Evolutionary conservation across 306 rosid species (phyloP).

Genomic region (Lupinus albus): DNA sequence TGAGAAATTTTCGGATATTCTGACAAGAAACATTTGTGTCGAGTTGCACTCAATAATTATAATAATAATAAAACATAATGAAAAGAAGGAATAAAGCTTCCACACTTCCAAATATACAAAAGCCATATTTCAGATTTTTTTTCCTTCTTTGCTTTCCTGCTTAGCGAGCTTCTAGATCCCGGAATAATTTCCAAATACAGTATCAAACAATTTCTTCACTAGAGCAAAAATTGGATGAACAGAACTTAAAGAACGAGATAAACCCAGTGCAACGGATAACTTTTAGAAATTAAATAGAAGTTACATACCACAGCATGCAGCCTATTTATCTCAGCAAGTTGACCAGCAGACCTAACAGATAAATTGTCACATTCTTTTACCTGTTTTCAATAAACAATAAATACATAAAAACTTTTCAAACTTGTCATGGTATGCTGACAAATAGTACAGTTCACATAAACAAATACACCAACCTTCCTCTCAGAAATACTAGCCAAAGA

Average conservation of each 20-base stretch:
- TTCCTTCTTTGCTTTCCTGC: neutral
- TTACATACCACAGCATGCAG: conserved; percentile 71
- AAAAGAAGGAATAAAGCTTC: too few species aligned
- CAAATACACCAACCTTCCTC: conserved; percentile 69
- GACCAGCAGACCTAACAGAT: conserved; percentile 60
- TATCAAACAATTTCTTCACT: neutral
- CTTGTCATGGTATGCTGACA: conserved; percentile 33
- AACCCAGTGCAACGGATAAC: neutral
- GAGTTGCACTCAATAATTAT: neutral
- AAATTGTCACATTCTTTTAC: conserved; percentile 70
- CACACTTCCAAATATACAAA: neutral
- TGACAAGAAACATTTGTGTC: neutral
- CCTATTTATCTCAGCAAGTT: conserved; percentile 63
- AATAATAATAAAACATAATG: too few species aligned
- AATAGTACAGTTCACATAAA: conserved; percentile 22
- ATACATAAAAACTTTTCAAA: conserved; percentile 17
- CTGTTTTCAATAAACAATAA: conserved; percentile 44
- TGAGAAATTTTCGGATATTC: too few species aligned
- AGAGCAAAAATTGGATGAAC: conserved; percentile 8
- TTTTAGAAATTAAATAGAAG: conserved; percentile 11
- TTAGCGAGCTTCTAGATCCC: neutral
- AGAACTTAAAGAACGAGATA: conserved; percentile 4
- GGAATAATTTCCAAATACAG: neutral
- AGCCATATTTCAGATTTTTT: neutral
- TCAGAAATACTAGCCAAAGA: conserved; percentile 74